Base-by-base conservation (phyloP, 768 basidiomycete genomes). In the Pleurotus citrinopileatus region DNA sequence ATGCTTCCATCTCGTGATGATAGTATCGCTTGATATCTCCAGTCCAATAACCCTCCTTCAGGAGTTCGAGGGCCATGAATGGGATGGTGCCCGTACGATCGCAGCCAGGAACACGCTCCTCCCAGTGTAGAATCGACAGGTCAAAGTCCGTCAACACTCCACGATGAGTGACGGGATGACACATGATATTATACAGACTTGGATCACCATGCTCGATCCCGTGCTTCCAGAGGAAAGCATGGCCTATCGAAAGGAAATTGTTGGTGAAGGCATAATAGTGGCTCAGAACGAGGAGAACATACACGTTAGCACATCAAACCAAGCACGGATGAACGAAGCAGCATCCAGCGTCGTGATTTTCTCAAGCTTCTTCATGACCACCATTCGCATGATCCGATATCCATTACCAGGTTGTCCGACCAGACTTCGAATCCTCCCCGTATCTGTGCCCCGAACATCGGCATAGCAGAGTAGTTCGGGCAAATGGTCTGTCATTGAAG, bases 11-110 rank as follows among this genome's bases (percentile, higher is more conserved):
- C 36, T 72, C 69, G 51, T 72, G 67, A 17, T 62, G 59, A 32
- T 72, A 72, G 4, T 52, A 36, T 17, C 59, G 63, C 15, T 44
- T 3, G 3, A 63, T 46, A 20, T 59, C 45, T 17, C 63, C 62
- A 4, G 51, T 45, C 42, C 47, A 57, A n/a, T 36, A 46, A 3
- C 51, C 48, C 0, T 59, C n/a, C 3, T 28, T 54, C 22, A 70
- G 57, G 15, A 72, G 53, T 10, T 65, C 62, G 2, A 68, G 23
- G 2, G 67, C 69, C 64, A 71, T 73, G 60, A 73, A 73, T 19
- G 67, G 61, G 3, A 68, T 38, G 13, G 62, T 67, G 3, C 67
- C 64, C 4, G 64, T 65, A 4, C 57, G 57, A 23, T 62, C 57
- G 13, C 43, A 53, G 5, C 59, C 59, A 38, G 23, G 52, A 20